These are phyloP conservation scores for Mycena vulgaris DNA, from an alignment of 768 basidiomycete genomes.

Conservation along the genomic window DNA sequence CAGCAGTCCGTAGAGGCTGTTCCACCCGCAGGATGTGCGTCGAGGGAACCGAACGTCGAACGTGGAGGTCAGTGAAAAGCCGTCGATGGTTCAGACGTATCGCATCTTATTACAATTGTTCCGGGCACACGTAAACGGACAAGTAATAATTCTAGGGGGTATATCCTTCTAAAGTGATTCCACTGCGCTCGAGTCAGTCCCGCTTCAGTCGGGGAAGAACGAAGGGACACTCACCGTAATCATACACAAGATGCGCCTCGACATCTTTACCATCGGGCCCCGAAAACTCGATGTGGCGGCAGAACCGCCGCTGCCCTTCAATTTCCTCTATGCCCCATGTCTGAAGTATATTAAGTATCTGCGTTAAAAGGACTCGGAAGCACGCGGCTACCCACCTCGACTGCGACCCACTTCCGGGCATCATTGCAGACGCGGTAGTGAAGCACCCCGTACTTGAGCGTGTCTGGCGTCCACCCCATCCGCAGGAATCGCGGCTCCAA, in stretches of 20 bases:
- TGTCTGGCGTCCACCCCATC: conserved; percentile 22
- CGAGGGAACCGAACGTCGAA: too few species aligned
- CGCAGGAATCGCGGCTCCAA: conserved; percentile 17
- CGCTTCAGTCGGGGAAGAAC: neutral
- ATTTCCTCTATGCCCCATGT: conserved; percentile 35
- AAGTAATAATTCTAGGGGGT: too few species aligned
- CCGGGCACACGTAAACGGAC: too few species aligned
- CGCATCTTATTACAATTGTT: too few species aligned
- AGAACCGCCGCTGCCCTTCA: conserved; percentile 11
- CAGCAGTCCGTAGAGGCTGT: too few species aligned
- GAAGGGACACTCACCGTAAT: conserved; percentile 16
- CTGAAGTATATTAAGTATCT: neutral
- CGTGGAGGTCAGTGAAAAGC: too few species aligned
- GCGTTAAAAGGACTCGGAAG: too few species aligned
- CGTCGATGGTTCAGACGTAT: too few species aligned
- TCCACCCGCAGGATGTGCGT: too few species aligned
- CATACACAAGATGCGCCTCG: conserved; percentile 29
- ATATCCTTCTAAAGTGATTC: too few species aligned
- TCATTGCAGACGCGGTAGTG: neutral
- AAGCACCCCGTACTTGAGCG: conserved; percentile 23
- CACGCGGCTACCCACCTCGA: neutral
- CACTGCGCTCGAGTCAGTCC: neutral
- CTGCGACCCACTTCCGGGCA: neutral
- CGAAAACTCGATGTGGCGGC: conserved; percentile 20
- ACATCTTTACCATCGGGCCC: conserved; percentile 3